phyloP scores from a whole-genome alignment of 202 grass and related monocot genomes.

The Musa balbisiana region DNA sequence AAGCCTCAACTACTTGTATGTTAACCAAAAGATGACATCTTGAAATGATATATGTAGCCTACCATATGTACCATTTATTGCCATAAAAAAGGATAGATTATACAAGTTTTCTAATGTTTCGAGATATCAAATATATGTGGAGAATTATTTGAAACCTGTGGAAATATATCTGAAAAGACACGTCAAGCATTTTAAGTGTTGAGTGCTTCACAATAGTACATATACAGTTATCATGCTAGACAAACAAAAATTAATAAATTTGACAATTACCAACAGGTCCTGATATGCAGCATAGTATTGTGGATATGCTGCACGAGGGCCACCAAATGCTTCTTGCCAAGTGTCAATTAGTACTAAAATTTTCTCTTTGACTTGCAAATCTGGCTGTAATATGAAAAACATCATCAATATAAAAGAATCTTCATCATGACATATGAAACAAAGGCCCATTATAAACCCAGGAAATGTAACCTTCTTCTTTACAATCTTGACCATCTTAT shows the following conservation, averaged over 20 bases:
- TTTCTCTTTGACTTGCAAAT: slow-evolving; percentile 8
- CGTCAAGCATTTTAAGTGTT: not conserved
- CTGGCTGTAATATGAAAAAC: slow-evolving; percentile 1
- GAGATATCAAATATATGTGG: not conserved
- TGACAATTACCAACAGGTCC: slow-evolving; percentile 11
- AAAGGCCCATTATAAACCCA: too few species aligned
- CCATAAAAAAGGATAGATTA: not conserved
- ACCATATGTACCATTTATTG: not conserved
- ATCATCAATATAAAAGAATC: not conserved
- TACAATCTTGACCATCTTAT: slow-evolving; percentile 17
- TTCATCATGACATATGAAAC: not conserved
- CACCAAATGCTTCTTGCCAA: slow-evolving; percentile 16
- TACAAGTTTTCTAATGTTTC: not conserved
- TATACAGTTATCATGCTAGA: not conserved
- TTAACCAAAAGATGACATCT: not conserved
- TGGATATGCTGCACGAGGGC: not conserved
- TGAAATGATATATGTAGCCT: not conserved
- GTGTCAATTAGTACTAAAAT: slow-evolving; percentile 9
- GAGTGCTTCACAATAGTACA: not conserved
- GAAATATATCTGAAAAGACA: not conserved
- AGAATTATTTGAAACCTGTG: not conserved
- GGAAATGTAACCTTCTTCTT: slow-evolving; percentile 8
- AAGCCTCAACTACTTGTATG: too few species aligned
- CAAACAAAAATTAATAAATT: not conserved
- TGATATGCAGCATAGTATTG: slow-evolving; percentile 22